A percentile compares a stretch with the other conserved stretches of the same genome.
phyloP scores from a whole-genome alignment of 2,329 filamentous ascomycete genomes.

The Magnaporthales sp. region DNA sequence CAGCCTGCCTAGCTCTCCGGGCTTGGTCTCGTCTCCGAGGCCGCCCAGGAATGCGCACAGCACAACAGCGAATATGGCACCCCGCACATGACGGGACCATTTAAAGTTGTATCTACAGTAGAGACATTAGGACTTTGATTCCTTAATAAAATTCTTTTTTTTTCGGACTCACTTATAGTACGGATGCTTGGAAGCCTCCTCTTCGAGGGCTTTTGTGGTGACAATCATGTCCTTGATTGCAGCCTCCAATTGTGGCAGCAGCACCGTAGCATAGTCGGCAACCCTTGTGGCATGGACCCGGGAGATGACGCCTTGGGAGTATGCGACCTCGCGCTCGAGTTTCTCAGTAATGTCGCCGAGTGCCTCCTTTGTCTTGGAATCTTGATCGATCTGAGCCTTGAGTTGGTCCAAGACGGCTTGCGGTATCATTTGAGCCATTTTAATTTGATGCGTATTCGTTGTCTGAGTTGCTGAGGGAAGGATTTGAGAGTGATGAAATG shows the following conservation, averaged over 20 bases:
- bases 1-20: slow-evolving; percentile 53
- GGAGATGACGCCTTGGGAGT: slow-evolving; percentile 75
- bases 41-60: slow-evolving; percentile 72
- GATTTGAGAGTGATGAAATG: not conserved
- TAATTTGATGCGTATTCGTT: not conserved
- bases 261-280: not conserved
- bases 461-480: not conserved
- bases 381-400: slow-evolving; percentile 84
- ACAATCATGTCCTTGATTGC: slow-evolving; percentile 63
- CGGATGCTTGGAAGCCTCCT: slow-evolving; percentile 73
- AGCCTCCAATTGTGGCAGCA: slow-evolving; percentile 65
- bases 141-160: not conserved
- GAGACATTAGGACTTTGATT: not conserved
- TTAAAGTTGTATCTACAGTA: slow-evolving; percentile 61
- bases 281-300: slow-evolving; percentile 71
- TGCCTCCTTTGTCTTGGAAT: slow-evolving; percentile 72
- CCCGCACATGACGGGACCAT: slow-evolving; percentile 80
- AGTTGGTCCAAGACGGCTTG: slow-evolving; percentile 80
- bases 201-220: slow-evolving; percentile 60
- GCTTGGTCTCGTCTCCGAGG: slow-evolving; percentile 45
- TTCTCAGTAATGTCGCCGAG: slow-evolving; percentile 73
- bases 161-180: slow-evolving; percentile 79
- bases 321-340: slow-evolving; percentile 75
- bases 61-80: slow-evolving; percentile 53
- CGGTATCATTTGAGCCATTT: slow-evolving; percentile 52